phyloP scores from a whole-genome alignment of 495 filamentous ascomycete genomes.

The Margaritispora aquatica region DNA sequence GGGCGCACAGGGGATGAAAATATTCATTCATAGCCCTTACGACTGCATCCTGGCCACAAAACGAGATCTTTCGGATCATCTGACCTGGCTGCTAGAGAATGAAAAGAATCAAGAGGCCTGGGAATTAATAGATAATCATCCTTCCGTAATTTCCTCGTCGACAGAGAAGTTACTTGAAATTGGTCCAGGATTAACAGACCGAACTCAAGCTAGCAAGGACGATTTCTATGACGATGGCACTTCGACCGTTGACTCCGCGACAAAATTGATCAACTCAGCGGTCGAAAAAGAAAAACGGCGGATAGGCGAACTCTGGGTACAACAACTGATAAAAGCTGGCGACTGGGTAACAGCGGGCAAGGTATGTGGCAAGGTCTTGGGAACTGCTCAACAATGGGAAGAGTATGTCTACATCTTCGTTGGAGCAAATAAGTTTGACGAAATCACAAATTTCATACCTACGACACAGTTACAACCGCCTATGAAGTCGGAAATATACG shows the following conservation, averaged over 20 bases:
- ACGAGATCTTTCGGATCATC: constrained; percentile 74
- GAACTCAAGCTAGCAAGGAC: constrained; percentile 49
- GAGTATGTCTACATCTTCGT: constrained; percentile 91
- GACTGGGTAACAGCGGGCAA: constrained; percentile 75
- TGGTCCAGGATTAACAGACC: constrained; percentile 43
- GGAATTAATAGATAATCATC: constrained; percentile 80
- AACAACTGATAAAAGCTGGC: constrained; percentile 64
- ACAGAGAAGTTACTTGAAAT: constrained; percentile 29
- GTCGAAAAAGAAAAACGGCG: constrained; percentile 85
- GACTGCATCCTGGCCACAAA: constrained; percentile 87
- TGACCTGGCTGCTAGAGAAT: constrained; percentile 76
- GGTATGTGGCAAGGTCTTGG: constrained; percentile 72
- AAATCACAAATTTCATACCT: constrained; percentile 81
- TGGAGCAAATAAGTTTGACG: constrained; percentile 74
- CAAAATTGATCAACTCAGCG: constrained; percentile 44
- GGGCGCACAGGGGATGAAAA: constrained; percentile 68
- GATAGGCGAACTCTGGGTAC: constrained; percentile 88
- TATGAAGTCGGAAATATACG: constrained; percentile 77
- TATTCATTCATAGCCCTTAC: constrained; percentile 94
- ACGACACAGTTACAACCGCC: constrained; percentile 65
- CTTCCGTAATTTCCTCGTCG: constrained; percentile 54
- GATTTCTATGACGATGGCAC: constrained; percentile 78
- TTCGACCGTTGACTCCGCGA: constrained; percentile 51
- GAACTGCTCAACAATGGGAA: constrained; percentile 80
- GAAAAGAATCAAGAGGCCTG: constrained; percentile 78